Base-by-base conservation (phyloP, 2,329 filamentous ascomycete species). In the Diaporthe sp. region DNA sequence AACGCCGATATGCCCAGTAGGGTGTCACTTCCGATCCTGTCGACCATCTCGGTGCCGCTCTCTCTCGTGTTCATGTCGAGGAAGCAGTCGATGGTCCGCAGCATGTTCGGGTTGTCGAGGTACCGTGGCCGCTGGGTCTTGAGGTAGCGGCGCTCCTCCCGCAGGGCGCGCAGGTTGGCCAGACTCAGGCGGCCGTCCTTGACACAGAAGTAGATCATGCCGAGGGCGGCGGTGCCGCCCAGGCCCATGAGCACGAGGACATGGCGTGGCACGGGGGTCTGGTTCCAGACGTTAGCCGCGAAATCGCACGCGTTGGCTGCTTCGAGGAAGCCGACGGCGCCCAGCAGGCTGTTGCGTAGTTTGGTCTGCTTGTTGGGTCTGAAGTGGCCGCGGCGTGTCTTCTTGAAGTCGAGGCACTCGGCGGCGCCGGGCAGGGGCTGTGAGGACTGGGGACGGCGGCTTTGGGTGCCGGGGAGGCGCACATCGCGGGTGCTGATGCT, bases 231-330 rank as follows among this genome's bases (percentile, higher is more conserved):
- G 0, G 85, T 84, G 0, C 86, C 89, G 1, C 89, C 89, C 4
- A 90, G 81, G 0, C 82, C 88, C 89, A 91, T 90, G 6, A 90
- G 81, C 0, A 86, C 84, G 0, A 86, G 80, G 12, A 88, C 89
- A 68, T 87, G 87, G 1, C 79, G 77, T 0, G 89, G 89, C 0
- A 89, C 84, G 0, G 89, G 89, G 0, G 85, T 81, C 1, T 86
- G 77, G 77, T 91, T 91, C 87, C 88, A 91, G 1, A 91, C 85
- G 73, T 91, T 91, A 73, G 89, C 89, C 0, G 89, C 88, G 73
- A 91, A 91, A 77, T 91, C 89, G 2, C 86, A 85, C 0, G 88
- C 88, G 78, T 91, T 91, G 72, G 87, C 87, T 2, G 90, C 83
- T 76, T 91, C 89, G 25, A 91, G 85, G 65, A 88, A 87, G 0